These are phyloP conservation scores for Globisporangium mamillatum DNA, from an alignment of 352 stramenopile genomes.

Conservation along the genomic window DNA sequence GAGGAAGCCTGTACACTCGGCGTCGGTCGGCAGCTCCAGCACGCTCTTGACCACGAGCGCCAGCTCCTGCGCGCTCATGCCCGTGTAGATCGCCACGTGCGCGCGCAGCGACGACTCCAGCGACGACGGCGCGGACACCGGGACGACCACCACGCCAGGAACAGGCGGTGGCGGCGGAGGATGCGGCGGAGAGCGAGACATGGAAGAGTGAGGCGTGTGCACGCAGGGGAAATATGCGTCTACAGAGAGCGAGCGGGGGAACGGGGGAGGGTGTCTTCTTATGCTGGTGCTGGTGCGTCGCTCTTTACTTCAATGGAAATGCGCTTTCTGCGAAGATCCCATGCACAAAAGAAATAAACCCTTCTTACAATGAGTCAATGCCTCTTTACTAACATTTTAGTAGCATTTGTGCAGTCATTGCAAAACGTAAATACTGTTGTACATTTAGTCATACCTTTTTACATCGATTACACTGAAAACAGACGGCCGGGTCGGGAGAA, in stretches of 20 bases:
- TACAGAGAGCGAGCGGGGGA: background rate
- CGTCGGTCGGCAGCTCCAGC: constrained; percentile 20
- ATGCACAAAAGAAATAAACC: background rate
- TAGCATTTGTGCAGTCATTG: background rate
- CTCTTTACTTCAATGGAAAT: background rate
- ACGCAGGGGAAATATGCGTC: background rate
- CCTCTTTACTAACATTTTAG: background rate
- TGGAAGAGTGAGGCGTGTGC: background rate
- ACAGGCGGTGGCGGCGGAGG: background rate
- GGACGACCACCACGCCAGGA: constrained; percentile 8
- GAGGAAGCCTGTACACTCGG: constrained; percentile 39
- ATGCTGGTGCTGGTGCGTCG: no score
- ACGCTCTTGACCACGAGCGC: constrained; percentile 34
- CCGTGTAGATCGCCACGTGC: constrained; percentile 49
- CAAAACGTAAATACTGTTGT: background rate
- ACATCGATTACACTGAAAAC: background rate
- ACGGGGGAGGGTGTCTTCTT: no score
- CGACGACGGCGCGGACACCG: constrained; percentile 8
- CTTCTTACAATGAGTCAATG: background rate
- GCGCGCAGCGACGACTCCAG: background rate
- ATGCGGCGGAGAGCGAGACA: background rate
- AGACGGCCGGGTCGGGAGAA: background rate
- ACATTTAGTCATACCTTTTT: background rate
- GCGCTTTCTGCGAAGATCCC: background rate
- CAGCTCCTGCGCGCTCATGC: constrained; percentile 47